Base-by-base conservation (phyloP, 441 rosid genomes). In the Erodium trifolium region DNA sequence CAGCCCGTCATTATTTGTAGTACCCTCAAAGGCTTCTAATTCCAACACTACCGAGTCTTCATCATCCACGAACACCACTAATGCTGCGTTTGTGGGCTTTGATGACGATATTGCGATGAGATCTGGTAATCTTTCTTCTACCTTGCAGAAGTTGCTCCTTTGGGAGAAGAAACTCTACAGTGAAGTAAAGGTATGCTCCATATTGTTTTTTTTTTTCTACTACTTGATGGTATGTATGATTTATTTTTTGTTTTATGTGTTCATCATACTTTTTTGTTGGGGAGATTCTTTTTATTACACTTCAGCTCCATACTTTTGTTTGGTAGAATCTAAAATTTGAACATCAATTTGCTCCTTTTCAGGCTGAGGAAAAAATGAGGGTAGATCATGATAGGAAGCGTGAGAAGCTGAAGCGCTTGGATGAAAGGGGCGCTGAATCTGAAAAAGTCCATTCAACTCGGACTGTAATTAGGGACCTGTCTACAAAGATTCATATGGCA, bases 81-180 rank as follows among this genome's bases (percentile, higher is more conserved):
- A 77, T 66, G 84, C 84, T 0, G 78, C 82, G 41, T 73, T 63
- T 68, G 75, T 78, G 71, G 93, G 82, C 72, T 66, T 84, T 16
- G 87, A 84, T 71, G 96, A 92, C 77, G 98, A 94, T 70, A 72
- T 86, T 78, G 84, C 84, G 6, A 78, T 73, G 65, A 88, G 90
- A 71, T 83, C 88, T 0, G 84, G 83, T 67, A 90, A 87, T 73
- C 96, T 94, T 71, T 90, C 99, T 39, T 88, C 99, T 18, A 92
- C 92, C 51, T 79, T 94, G 80, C 97, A 83, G 65, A 92, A 90
- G 77, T 83, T 94, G 34, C 73, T 81, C 79, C 88, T 92, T 43
- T 94, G 94, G 99, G 99, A 92, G 89, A 92, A 90, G 93, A 92
- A 94, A 78, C 91, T 92, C 70, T 86, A 82, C 69, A 76, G 80